Evolutionary conservation across 1,139 yeast genomes (phyloP).

Genomic region (Yamadazyma aaseri): DNA sequence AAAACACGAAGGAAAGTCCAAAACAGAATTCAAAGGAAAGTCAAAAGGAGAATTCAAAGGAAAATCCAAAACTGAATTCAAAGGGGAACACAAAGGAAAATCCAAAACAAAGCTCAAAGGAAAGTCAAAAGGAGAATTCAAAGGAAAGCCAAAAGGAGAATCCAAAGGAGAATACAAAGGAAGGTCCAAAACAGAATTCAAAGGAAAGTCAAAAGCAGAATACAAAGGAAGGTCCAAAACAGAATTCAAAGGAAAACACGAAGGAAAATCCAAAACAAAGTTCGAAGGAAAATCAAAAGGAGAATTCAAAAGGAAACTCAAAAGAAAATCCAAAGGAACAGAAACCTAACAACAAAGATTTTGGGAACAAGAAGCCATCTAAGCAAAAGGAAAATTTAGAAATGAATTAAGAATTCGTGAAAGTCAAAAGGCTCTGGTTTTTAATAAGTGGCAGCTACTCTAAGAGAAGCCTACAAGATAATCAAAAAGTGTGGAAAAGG

Average conservation of each 20-base stretch:
- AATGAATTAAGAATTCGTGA: too few relatives aligned
- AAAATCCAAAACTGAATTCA: too few relatives aligned
- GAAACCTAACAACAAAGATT: not conserved
- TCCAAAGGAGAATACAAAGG: slow-evolving; percentile 1
- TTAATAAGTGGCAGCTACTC: too few relatives aligned
- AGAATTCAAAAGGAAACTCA: not conserved
- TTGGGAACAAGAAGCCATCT: not conserved
- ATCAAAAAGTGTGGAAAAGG: too few relatives aligned
- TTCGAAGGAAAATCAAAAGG: not conserved
- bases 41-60: too few relatives aligned
- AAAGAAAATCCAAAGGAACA: slow-evolving; percentile 1
- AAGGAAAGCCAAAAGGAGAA: not conserved
- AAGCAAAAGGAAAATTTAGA: too few relatives aligned
- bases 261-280: not conserved
- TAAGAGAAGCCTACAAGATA: too few relatives aligned
- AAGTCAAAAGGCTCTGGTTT: too few relatives aligned
- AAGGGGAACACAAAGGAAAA: too few relatives aligned
- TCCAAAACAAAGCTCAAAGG: not conserved
- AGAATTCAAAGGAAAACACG: slow-evolving; percentile 2
- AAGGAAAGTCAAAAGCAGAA: not conserved
- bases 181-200: not conserved
- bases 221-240: not conserved
- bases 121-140: not conserved
- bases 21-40: too few relatives aligned
- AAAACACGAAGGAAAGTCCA: too few relatives aligned